Base-by-base conservation (phyloP, 1,139 yeast genomes). In the Pichia sp. region DNA sequence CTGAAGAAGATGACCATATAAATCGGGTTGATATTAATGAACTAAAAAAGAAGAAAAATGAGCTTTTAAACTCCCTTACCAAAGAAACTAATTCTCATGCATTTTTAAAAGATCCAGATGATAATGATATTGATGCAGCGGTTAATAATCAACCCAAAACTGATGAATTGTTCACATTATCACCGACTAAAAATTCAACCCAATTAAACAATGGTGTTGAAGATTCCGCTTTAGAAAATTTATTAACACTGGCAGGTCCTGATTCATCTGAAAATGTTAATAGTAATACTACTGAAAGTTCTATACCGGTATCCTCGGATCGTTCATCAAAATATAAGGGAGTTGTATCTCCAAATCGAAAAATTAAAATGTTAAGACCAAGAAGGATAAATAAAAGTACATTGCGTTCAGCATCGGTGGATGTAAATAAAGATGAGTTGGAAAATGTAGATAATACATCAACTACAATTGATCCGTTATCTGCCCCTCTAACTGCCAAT, bases 351-450 rank as follows among this genome's bases (percentile, higher is more conserved):
- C 74, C 75, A 26, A 58, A 67, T 48, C 60, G 63, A 53, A 58
- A 64, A 54, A 55, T 61, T 34, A 47, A 60, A 48, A 64, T 73
- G 46, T 73, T 73, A 56, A 73, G 72, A 52, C 74, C 75, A 4
- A 70, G 79, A 31, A 67, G 85, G 52, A 40, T 47, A 3, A 70
- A 71, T 2, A 63, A 77, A 43, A 72, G 35, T 4, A 7, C 18
- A 8, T 37, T 45, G 28, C 45, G 37, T 29, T 34, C 47, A 3
- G 50, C 44, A 28, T 41, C 47, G 9, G 30, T 27, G 2, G 34
- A n/a, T 10, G 42, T 30, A 25, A 11, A 3, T 7, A 37, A 43
- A 40, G 50, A 37, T 34, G 53, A 10, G 45, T 58, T 47, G 25
- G 49, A 38, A 36, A 54, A 11, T 44, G 58, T 47, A 26, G 31